phyloP scores from a whole-genome alignment of 257 asterid species.

The Solanum piurae region DNA sequence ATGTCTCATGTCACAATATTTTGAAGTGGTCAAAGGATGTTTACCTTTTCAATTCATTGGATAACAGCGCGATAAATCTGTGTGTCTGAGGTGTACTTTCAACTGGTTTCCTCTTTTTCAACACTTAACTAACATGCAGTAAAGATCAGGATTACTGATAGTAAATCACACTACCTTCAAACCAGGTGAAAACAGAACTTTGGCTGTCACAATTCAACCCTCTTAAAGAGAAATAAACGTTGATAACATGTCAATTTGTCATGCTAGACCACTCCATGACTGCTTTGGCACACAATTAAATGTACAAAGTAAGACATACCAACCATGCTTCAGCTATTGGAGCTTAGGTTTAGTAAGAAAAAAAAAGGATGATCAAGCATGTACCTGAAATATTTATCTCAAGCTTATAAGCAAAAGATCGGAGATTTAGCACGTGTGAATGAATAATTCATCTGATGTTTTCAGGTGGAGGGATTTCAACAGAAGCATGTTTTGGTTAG shows the following conservation, averaged over 20 bases:
- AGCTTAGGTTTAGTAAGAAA: neutral
- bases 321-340: neutral
- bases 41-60: neutral
- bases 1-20: neutral
- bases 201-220: neutral
- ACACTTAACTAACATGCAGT: neutral
- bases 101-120: neutral
- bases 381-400: neutral
- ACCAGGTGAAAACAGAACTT: neutral
- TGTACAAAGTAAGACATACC: neutral
- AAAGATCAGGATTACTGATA: neutral
- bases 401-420: neutral
- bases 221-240: neutral
- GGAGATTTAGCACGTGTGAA: neutral
- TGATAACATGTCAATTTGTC: neutral
- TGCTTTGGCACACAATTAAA: neutral
- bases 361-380: neutral
- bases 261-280: neutral
- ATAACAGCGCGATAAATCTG: neutral
- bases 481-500: conserved; percentile 87
- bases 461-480: conserved; percentile 85
- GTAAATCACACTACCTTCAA: neutral
- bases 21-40: neutral
- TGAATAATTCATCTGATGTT: neutral
- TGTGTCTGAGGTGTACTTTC: neutral